These are phyloP conservation scores for Xylariales sp. DNA, from an alignment of 2,329 filamentous ascomycete species.

Conservation along the genomic window DNA sequence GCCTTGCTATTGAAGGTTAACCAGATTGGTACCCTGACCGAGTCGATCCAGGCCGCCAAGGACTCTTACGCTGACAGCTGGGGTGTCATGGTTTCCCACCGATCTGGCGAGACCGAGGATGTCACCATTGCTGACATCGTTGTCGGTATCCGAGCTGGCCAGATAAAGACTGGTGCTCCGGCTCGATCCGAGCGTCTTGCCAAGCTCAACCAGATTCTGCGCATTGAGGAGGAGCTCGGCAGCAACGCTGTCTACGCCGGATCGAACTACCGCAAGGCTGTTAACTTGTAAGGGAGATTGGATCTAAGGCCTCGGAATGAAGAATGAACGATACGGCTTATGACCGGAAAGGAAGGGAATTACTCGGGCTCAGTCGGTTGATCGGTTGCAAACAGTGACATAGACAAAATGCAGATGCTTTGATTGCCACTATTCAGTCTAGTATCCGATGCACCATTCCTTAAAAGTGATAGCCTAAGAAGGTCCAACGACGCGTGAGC, in stretches of 20 bases:
- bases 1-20: constrained; percentile 98
- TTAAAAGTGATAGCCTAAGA: neutral
- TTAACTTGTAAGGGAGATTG: constrained; percentile 66
- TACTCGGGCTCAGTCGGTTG: constrained; percentile 9
- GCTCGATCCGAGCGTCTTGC: constrained; percentile 95
- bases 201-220: constrained; percentile 99
- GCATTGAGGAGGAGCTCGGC: constrained; percentile 98
- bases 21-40: constrained; percentile 98
- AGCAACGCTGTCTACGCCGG: constrained; percentile 89
- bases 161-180: constrained; percentile 99
- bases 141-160: constrained; percentile 90
- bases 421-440: constrained; percentile 1
- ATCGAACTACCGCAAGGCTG: constrained; percentile 82
- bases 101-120: constrained; percentile 98
- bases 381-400: constrained; percentile 9
- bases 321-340: constrained; percentile 10
- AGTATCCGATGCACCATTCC: neutral
- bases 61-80: constrained; percentile 93
- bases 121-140: constrained; percentile 98
- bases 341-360: constrained; percentile 13
- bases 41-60: constrained; percentile 99
- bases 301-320: constrained; percentile 3
- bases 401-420: constrained; percentile 13
- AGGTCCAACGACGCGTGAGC: too few relatives aligned
- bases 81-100: constrained; percentile 99